Evolutionary conservation across 2,329 filamentous ascomycete genomes (phyloP), one percentile per base, ranked within the genome.

Genomic region (Helicocarpus griseus): DNA sequence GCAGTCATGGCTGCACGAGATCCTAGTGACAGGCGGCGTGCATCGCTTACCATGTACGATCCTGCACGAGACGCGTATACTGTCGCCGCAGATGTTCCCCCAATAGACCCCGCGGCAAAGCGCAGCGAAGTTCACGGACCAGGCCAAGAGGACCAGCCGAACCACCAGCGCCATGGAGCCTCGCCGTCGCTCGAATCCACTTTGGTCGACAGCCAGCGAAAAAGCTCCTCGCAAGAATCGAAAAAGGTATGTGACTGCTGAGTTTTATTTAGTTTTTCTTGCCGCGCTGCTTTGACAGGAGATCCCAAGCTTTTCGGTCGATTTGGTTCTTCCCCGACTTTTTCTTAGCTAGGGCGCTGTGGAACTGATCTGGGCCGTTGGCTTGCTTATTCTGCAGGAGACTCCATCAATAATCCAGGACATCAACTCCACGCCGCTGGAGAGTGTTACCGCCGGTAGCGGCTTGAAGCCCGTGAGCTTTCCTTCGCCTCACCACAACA

Each of bases 31-130:
- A 35, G 33, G 22, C 52, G 56, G 38, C 56, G 54, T 39, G 49
- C 53, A 40, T 59, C 56, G 4, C 48, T 48, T 39, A 49, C 55
- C 26, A 61, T 61, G 60, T 67, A 67, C 51, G 64, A 67, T 53
- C 64, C 65, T 48, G 64, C 65, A 28, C 56, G 64, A 54, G 64
- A 67, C 54, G 62, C 56, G 33, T 67, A 63, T 57, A 62, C 58
- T 35, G 55, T 57, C 29, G 53, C 63, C 7, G 60, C 58, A 45
- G 58, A 62, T 24, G 54, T 56, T 2, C 51, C 55, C 48, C 52
- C 56, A 14, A 56, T 60, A 39, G 48, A 56, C 43, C 54, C 57
- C 50, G 53, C 59, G 28, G 57, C 58, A 54, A 57, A 59, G 46
- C 52, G 48, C 39, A 55, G 54, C 22, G 41, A 51, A 43, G 44